A percentile compares a stretch with the other conserved stretches of the same genome.
Conservation (phyloP, 129 eudicot species). For the Scalesia atractyloides region DNA sequence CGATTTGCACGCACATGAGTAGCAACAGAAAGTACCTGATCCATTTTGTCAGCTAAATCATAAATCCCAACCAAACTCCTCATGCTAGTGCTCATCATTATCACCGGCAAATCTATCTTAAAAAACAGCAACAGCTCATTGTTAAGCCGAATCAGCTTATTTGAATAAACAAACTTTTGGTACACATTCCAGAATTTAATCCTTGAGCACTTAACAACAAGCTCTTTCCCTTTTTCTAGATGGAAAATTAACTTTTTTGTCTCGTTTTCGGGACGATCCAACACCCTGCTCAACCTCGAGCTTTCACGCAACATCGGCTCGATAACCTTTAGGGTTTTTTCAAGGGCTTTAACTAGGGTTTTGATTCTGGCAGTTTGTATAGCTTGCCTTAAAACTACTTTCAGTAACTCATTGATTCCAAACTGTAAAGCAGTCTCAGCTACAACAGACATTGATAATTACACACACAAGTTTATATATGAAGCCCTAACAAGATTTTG, state of each 20-base stretch:
- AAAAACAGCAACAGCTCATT: no score
- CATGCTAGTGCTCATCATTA: background rate
- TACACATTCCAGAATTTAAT: constrained; percentile 10
- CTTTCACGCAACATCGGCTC: constrained; percentile 16
- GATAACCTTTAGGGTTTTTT: constrained; percentile 18
- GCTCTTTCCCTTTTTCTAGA: constrained; percentile 19
- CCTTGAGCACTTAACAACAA: constrained; percentile 32
- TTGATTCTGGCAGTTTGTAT: constrained; percentile 20
- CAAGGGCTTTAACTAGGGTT: constrained; percentile 17
- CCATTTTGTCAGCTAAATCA: constrained; percentile 8
- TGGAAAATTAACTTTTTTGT: background rate
- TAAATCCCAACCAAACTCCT: constrained; percentile 1
- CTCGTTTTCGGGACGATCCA: constrained; percentile 13
- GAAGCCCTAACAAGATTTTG: background rate
- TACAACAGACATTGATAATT: constrained; percentile 6
- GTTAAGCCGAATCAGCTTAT: background rate
- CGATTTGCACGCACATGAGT: background rate
- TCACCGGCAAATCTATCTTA: background rate
- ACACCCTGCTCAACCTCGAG: background rate
- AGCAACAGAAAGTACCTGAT: constrained; percentile 20
- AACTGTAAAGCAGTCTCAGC: constrained; percentile 2
- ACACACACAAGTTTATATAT: background rate
- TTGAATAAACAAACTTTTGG: constrained; percentile 5
- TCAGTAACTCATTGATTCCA: constrained; percentile 18
- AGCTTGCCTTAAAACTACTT: background rate